A percentile compares a stretch with the other conserved stretches of the same genome.
phyloP scores from a whole-genome alignment of 2,329 filamentous ascomycete species.

The Gremmenia infestans region DNA sequence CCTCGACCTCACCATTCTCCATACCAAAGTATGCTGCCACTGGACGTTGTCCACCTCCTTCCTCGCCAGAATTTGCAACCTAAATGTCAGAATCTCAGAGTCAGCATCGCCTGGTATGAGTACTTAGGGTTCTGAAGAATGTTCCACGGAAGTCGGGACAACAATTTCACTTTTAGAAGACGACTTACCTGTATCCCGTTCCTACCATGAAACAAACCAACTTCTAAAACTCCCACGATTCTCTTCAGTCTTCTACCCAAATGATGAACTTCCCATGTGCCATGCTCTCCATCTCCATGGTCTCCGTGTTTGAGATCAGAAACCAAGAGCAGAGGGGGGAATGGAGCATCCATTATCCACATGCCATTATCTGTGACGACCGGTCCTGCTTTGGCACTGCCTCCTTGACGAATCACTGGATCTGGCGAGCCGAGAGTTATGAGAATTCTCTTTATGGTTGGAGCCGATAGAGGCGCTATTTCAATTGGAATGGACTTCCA shows the following conservation, averaged over 20 bases:
- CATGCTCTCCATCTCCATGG: conserved; percentile 52
- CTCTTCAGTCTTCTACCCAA: conserved; percentile 71
- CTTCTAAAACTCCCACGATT: conserved; percentile 84
- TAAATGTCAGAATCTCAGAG: conserved; percentile 39
- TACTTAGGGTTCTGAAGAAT: too few species aligned
- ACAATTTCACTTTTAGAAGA: too few species aligned
- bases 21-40: conserved; percentile 94
- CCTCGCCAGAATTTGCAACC: conserved; percentile 52
- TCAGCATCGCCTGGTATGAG: too few species aligned
- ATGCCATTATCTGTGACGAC: conserved; percentile 82
- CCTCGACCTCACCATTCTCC: conserved; percentile 65
- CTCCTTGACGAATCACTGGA: conserved; percentile 67
- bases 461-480: conserved; percentile 78
- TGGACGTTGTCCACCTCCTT: conserved; percentile 77
- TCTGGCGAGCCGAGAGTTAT: conserved; percentile 65
- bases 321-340: conserved; percentile 64
- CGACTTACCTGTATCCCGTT: conserved; percentile 49
- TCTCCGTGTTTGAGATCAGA: conserved; percentile 43
- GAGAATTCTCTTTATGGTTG: conserved; percentile 70
- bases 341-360: conserved; percentile 90
- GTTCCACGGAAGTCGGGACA: too few species aligned
- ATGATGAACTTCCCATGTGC: conserved; percentile 73
- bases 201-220: conserved; percentile 80
- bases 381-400: conserved; percentile 74
- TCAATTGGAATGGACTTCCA: conserved; percentile 93